Percentiles rank a stretch among this genome's conserved stretches.
Evolutionary conservation across 192 early-diverging fungal genomes (phyloP).

Genomic region (Backusella tuberculispora): DNA sequence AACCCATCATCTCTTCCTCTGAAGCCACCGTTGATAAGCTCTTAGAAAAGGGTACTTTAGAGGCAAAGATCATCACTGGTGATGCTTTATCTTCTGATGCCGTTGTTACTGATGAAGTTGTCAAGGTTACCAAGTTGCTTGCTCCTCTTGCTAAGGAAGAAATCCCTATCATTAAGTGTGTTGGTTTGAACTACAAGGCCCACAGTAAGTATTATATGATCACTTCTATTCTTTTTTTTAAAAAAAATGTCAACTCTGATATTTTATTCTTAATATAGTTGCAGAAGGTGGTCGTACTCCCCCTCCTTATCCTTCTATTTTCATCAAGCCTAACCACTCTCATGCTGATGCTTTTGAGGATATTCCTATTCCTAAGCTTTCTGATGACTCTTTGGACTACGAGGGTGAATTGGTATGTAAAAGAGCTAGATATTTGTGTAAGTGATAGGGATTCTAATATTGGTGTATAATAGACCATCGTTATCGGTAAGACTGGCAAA

Average conservation of each 20-base stretch:
- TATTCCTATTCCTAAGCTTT: conserved; percentile 53
- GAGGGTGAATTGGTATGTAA: conserved; percentile 71
- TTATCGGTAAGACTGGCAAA: conserved; percentile 82
- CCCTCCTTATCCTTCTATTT: conserved; percentile 57
- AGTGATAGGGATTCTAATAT: not conserved
- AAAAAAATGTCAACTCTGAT: not conserved
- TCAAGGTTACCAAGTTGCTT: conserved; percentile 39
- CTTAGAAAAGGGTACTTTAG: not conserved
- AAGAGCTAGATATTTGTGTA: not conserved
- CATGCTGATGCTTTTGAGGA: conserved; percentile 48
- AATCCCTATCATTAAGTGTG: conserved; percentile 49
- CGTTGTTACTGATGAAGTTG: conserved; percentile 45
- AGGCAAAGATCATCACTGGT: conserved; percentile 53
- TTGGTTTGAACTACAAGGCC: conserved; percentile 63
- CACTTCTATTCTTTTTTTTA: not conserved
- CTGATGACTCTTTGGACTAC: conserved; percentile 37
- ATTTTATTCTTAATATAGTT: conserved; percentile 5
- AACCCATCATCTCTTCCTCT: conserved; percentile 40
- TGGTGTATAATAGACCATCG: conserved; percentile 55
- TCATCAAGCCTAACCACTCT: conserved; percentile 54
- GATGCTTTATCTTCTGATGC: conserved; percentile 44
- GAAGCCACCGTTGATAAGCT: conserved; percentile 24
- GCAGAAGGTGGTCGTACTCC: conserved; percentile 51
- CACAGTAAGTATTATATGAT: conserved; percentile 38
- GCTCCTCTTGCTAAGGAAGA: conserved; percentile 15